Evolutionary conservation across 371 early-diverging fungal genomes (phyloP).

Genomic region (Actinomucor elegans): DNA sequence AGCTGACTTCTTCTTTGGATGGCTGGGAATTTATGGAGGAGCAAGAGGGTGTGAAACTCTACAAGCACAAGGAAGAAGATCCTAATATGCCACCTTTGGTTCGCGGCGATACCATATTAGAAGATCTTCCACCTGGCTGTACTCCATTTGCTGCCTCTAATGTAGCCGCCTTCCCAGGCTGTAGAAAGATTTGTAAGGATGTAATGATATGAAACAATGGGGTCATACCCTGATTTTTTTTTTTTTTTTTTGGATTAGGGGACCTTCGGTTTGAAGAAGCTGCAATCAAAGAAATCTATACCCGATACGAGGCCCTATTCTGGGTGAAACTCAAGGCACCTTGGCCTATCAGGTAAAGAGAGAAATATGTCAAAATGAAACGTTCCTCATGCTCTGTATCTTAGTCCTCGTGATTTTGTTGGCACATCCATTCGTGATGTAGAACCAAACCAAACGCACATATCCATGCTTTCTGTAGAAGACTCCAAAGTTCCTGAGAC

Average conservation of each 20-base stretch:
- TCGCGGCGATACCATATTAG: constrained; percentile 24
- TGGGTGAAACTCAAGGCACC: constrained; percentile 43
- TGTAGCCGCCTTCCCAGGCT: constrained; percentile 21
- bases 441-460: constrained; percentile 1
- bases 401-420: constrained; percentile 28
- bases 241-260: constrained; percentile 16
- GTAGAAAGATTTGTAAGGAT: constrained; percentile 25
- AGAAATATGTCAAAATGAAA: neutral
- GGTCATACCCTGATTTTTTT: neutral
- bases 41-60: constrained; percentile 12
- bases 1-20: constrained; percentile 11
- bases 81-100: constrained; percentile 13
- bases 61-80: constrained; percentile 8
- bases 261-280: constrained; percentile 34
- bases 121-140: constrained; percentile 12
- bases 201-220: neutral
- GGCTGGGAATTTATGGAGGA: constrained; percentile 19
- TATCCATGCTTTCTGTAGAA: constrained; percentile 33
- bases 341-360: constrained; percentile 46
- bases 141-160: constrained; percentile 15
- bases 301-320: constrained; percentile 29
- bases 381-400: neutral
- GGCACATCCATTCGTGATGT: constrained; percentile 20
- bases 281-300: constrained; percentile 35
- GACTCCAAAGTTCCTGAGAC: constrained; percentile 28